phyloP scores from a whole-genome alignment of 441 rosid species.

The Populus tomentosa region DNA sequence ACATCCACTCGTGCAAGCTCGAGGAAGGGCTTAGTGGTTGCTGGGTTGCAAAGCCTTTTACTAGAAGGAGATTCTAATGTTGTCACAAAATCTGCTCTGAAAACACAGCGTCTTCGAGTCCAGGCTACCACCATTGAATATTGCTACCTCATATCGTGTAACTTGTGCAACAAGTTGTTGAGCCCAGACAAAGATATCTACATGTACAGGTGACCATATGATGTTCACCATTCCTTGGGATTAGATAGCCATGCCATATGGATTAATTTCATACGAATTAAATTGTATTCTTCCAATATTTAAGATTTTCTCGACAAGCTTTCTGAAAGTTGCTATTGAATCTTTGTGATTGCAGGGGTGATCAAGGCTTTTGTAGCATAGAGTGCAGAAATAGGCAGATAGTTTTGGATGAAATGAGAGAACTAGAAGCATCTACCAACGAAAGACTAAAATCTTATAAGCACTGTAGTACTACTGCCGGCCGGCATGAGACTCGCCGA shows the following conservation, averaged over 20 bases:
- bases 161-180: constrained; percentile 49
- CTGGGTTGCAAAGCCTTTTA: constrained; percentile 53
- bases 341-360: constrained; percentile 47
- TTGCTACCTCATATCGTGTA: constrained; percentile 61
- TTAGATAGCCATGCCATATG: background rate
- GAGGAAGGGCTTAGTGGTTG: constrained; percentile 21
- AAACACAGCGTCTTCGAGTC: background rate
- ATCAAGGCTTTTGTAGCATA: constrained; percentile 71
- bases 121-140: constrained; percentile 10
- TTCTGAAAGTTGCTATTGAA: background rate
- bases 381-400: constrained; percentile 76
- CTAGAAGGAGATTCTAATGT: constrained; percentile 28
- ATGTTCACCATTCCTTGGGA: background rate
- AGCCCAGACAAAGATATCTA: constrained; percentile 56
- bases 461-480: constrained; percentile 31
- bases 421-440: constrained; percentile 45
- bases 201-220: constrained; percentile 69
- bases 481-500: constrained; percentile 25
- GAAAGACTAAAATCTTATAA: constrained; percentile 34
- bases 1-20: background rate
- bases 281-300: background rate
- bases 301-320: background rate
- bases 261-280: background rate
- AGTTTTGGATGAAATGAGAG: constrained; percentile 49
- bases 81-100: constrained; percentile 39